Conservation (phyloP, 1,284 basidiomycete genomes). For the Ceratobasidium sp. region DNA sequence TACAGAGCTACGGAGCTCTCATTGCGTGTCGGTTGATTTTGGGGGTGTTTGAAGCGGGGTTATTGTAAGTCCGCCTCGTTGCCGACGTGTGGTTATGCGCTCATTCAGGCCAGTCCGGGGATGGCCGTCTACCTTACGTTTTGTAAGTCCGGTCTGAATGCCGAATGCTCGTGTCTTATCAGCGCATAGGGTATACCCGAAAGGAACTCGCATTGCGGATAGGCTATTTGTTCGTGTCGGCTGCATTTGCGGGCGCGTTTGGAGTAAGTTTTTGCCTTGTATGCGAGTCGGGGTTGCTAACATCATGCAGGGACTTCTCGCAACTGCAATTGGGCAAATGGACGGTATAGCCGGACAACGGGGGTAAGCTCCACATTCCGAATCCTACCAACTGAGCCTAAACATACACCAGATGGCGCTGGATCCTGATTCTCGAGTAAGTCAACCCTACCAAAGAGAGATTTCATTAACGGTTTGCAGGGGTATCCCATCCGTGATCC, state of each 20-base stretch:
- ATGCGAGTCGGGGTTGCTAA: background rate
- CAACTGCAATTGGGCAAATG: slow-evolving; percentile 39
- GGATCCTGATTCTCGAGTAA: slow-evolving; percentile 41
- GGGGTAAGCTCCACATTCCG: slow-evolving; percentile 33
- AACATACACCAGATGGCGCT: slow-evolving; percentile 38
- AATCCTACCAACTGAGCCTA: background rate
- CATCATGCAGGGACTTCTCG: slow-evolving; percentile 38
- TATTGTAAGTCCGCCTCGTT: slow-evolving; percentile 35
- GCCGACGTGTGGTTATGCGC: background rate
- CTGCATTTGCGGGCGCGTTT: slow-evolving; percentile 41
- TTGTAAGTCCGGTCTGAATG: slow-evolving; percentile 21
- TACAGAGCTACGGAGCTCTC: slow-evolving; percentile 38
- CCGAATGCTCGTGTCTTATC: background rate
- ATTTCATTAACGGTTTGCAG: slow-evolving; percentile 2
- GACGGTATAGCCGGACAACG: slow-evolving; percentile 37
- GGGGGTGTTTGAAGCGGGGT: slow-evolving; percentile 40
- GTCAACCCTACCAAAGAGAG: background rate
- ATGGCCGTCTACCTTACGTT: slow-evolving; percentile 41
- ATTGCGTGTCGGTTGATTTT: slow-evolving; percentile 39
- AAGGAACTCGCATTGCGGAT: slow-evolving; percentile 40
- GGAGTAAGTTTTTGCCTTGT: slow-evolving; percentile 18
- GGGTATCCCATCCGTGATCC: slow-evolving; percentile 37
- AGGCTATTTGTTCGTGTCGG: slow-evolving; percentile 40
- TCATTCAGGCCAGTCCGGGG: slow-evolving; percentile 34
- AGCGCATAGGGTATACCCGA: slow-evolving; percentile 4